Base-by-base conservation (phyloP, 106 monocot species). In the Acanthochlamys bracteata region DNA sequence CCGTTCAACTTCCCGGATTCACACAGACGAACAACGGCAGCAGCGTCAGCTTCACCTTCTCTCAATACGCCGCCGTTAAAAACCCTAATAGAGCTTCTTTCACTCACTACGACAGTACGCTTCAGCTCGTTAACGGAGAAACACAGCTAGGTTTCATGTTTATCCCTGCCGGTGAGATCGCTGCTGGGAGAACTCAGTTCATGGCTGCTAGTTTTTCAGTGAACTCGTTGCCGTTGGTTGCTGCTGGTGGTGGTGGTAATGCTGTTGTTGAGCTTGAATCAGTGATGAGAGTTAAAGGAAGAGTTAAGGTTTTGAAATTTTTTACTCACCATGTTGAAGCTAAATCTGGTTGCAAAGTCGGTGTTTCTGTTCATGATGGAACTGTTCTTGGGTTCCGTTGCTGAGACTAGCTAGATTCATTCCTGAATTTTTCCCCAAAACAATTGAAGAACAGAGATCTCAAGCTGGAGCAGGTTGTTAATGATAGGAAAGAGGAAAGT, bases 291-390 rank as follows among this genome's bases (percentile, higher is more conserved):
- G 41, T 88, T 7, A 80, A 69, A 42, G 88, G 88, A 6, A 75
- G 84, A 66, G 80, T 84, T 7, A 75, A 41, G 70, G 78, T 84
- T 11, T 43, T 88, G 64, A 63, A 25, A 47, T 72, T 78, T 60
- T 78, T 88, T 60, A 81, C 72, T 7, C 88, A 88, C 69, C 74
- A 64, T 55, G 83, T 88, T 1, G 80, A 80, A 74, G 69, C 77
- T 25, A 45, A 21, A 20, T 63, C 54, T 40, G 17, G 58, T 0
- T 88, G 88, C 62, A 64, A 60, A 16, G 53, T 88, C 27, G 72
- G 42, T 2, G 78, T 83, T 12, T 65, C 77, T 14, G 17, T 77
- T 13, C 60, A 42, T n/a, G 68, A 74, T 27, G 87, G 83, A 4
- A 24, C 77, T 27, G 83, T 88, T 21, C 1, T 88, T 13, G 76